phyloP scores from a whole-genome alignment of 129 eudicot genomes.

The Helianthus tuberosus region DNA sequence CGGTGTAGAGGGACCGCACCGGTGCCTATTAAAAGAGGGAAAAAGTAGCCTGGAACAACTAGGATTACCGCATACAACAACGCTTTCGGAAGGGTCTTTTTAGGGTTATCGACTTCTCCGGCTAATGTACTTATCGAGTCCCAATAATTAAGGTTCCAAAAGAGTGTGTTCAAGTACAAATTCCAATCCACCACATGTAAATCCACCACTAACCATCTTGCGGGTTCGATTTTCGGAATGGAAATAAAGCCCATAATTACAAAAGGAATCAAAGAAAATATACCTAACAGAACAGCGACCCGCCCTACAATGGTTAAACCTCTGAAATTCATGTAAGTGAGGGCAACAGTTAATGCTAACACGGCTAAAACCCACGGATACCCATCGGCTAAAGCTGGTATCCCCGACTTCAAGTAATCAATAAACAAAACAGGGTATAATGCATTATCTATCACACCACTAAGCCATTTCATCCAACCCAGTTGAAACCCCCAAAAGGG shows the following conservation, averaged over 20 bases:
- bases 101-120: constrained; percentile 78
- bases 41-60: constrained; percentile 64
- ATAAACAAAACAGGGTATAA: constrained; percentile 76
- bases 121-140: constrained; percentile 74
- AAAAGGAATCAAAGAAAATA: constrained; percentile 70
- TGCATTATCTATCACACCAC: too few species aligned
- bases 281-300: constrained; percentile 72
- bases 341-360: constrained; percentile 50
- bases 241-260: constrained; percentile 70
- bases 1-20: constrained; percentile 71
- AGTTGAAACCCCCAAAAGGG: constrained; percentile 87
- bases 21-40: constrained; percentile 61
- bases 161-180: too few species aligned
- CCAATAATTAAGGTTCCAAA: too few species aligned
- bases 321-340: constrained; percentile 73
- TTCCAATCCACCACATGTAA: too few species aligned
- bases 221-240: constrained; percentile 60
- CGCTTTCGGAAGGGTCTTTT: constrained; percentile 69
- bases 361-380: constrained; percentile 55
- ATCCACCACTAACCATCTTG: too few species aligned
- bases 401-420: constrained; percentile 68
- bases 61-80: constrained; percentile 62
- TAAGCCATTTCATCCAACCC: constrained; percentile 93
- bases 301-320: constrained; percentile 78
- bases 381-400: constrained; percentile 64